Evolutionary conservation across 805 yeast genomes (phyloP).

Genomic region (Candida orba): DNA sequence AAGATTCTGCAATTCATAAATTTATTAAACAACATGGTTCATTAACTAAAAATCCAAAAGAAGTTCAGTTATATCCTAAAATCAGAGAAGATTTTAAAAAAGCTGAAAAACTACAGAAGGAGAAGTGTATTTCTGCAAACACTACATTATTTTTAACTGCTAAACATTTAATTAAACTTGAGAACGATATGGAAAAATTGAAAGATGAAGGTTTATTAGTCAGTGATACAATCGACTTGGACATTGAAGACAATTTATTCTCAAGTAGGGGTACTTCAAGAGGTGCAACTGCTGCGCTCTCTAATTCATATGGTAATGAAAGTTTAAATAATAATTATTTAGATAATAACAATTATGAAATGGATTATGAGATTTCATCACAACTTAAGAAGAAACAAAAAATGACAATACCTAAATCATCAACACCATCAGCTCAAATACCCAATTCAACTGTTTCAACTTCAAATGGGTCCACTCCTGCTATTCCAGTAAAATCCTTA

Average conservation of each 20-base stretch:
- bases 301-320: background rate
- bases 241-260: conserved; percentile 27
- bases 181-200: conserved; percentile 65
- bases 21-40: conserved; percentile 81
- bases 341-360: background rate
- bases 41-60: conserved; percentile 73
- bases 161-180: conserved; percentile 66
- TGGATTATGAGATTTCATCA: background rate
- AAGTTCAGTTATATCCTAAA: conserved; percentile 53
- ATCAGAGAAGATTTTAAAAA: conserved; percentile 61
- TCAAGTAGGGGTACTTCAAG: conserved; percentile 26
- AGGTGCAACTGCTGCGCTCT: conserved; percentile 18
- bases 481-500: conserved; percentile 5
- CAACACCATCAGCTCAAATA: background rate
- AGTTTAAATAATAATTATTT: too few species aligned
- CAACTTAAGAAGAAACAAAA: conserved; percentile 1
- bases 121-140: conserved; percentile 72
- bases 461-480: conserved; percentile 13
- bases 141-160: conserved; percentile 74
- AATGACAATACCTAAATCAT: too few species aligned
- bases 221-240: conserved; percentile 32
- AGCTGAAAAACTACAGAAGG: conserved; percentile 60
- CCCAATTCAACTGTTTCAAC: background rate
- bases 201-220: conserved; percentile 78
- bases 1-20: conserved; percentile 78